Conservation (phyloP, 345 rosid species). For the Ceriops decandra region DNA sequence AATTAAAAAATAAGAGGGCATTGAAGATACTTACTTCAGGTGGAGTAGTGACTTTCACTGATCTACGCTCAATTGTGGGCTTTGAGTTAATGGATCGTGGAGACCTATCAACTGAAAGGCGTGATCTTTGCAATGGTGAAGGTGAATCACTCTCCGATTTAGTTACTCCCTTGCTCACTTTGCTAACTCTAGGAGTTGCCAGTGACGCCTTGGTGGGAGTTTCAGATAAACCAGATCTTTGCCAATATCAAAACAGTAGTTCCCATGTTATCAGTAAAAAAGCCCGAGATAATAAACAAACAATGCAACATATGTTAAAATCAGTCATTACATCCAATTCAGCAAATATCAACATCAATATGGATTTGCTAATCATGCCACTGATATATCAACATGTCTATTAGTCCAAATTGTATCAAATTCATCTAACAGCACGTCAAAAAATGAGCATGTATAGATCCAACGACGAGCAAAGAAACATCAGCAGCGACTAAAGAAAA, state of each 20-base stretch:
- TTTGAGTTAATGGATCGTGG: slow-evolving; percentile 60
- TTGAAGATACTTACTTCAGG: slow-evolving; percentile 56
- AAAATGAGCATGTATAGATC: too few relatives aligned
- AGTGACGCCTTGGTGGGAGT: slow-evolving; percentile 61
- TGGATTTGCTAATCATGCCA: slow-evolving; percentile 19
- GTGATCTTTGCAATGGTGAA: slow-evolving; percentile 52
- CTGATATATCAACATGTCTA: background rate
- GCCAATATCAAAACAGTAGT: slow-evolving; percentile 16
- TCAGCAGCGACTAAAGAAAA: too few relatives aligned
- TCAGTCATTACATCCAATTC: background rate
- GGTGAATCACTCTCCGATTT: slow-evolving; percentile 64
- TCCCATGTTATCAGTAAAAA: slow-evolving; percentile 9
- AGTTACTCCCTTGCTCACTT: slow-evolving; percentile 31
- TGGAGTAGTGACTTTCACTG: slow-evolving; percentile 58
- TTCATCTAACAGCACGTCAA: background rate
- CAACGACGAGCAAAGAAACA: too few relatives aligned
- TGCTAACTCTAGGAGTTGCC: slow-evolving; percentile 65
- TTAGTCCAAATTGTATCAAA: slow-evolving; percentile 4
- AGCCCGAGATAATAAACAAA: slow-evolving; percentile 8
- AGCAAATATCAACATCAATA: slow-evolving; percentile 7
- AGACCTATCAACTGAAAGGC: slow-evolving; percentile 68
- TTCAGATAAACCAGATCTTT: slow-evolving; percentile 71
- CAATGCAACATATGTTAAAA: slow-evolving; percentile 9
- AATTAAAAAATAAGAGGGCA: background rate
- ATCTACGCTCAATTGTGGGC: slow-evolving; percentile 60